Conservation (phyloP, 176 grass and related monocot species). For the Puccinellia tenuiflora region DNA sequence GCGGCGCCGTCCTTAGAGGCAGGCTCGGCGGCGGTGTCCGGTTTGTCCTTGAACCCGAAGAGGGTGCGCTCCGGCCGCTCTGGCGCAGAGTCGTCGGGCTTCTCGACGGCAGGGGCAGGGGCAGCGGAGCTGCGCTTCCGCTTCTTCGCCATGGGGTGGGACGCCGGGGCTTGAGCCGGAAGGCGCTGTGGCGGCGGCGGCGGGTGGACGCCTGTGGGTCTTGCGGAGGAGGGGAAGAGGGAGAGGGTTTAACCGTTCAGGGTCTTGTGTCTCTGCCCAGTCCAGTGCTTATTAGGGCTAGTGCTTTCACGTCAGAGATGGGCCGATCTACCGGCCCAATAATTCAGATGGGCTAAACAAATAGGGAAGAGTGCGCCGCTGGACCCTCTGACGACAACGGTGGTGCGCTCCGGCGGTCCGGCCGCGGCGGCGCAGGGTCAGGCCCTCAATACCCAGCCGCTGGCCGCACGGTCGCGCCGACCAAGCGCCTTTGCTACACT, state of each 20-base stretch:
- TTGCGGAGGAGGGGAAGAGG: background rate
- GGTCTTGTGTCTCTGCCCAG: background rate
- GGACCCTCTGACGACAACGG: background rate
- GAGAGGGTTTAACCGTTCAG: slow-evolving; percentile 33
- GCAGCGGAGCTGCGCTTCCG: slow-evolving; percentile 45
- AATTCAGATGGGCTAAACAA: background rate
- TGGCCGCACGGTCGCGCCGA: no score
- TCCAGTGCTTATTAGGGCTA: background rate
- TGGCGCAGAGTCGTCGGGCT: slow-evolving; percentile 43
- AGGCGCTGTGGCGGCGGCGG: background rate
- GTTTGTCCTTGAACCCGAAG: slow-evolving; percentile 64
- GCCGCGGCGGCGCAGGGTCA: background rate
- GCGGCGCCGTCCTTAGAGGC: background rate
- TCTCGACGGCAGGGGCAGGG: background rate
- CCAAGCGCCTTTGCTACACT: no score
- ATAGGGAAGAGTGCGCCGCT: background rate
- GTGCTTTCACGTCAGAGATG: background rate
- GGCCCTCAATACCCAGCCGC: background rate
- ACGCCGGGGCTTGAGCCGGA: background rate
- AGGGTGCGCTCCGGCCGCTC: slow-evolving; percentile 55
- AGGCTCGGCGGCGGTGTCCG: background rate
- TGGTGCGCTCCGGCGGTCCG: background rate
- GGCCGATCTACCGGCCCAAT: background rate
- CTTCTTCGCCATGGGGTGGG: slow-evolving; percentile 64
- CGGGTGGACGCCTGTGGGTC: background rate